These are phyloP conservation scores for Fusarium humuli DNA, from an alignment of 2,329 filamentous ascomycete species.

Conservation along the genomic window DNA sequence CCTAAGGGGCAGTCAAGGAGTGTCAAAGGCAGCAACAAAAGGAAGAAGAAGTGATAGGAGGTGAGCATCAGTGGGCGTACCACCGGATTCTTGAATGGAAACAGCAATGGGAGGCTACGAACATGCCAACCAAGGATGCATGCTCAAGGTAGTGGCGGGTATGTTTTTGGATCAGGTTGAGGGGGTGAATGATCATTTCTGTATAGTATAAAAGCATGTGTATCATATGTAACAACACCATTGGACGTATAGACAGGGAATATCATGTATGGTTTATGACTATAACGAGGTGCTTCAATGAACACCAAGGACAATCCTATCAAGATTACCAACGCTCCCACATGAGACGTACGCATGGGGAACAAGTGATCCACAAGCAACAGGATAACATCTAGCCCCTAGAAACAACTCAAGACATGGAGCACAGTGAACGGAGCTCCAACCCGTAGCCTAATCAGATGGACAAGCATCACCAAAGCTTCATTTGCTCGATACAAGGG, in stretches of 20 bases:
- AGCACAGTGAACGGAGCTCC: background rate
- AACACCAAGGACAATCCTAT: background rate
- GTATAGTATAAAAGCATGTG: conserved; percentile 4
- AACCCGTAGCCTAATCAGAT: background rate
- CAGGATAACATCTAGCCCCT: background rate
- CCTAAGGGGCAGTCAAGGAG: background rate
- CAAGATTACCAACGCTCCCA: background rate
- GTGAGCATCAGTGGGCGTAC: background rate
- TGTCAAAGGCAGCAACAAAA: background rate
- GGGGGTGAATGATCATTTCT: background rate
- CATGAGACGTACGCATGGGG: background rate
- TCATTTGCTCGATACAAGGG: background rate
- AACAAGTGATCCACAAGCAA: background rate
- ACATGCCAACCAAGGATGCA: background rate
- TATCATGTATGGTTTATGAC: background rate
- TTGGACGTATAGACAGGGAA: background rate
- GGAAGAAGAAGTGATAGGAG: background rate
- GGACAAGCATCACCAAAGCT: background rate
- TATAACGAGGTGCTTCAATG: background rate
- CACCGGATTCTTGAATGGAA: background rate
- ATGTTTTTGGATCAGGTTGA: background rate
- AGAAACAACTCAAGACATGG: background rate
- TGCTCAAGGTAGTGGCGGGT: background rate
- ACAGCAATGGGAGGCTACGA: background rate
- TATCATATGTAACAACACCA: conserved; percentile 33